A percentile compares a stretch with the other conserved stretches of the same genome.
phyloP scores from a whole-genome alignment of 2,329 filamentous ascomycete species.

The Fusarium sp. region DNA sequence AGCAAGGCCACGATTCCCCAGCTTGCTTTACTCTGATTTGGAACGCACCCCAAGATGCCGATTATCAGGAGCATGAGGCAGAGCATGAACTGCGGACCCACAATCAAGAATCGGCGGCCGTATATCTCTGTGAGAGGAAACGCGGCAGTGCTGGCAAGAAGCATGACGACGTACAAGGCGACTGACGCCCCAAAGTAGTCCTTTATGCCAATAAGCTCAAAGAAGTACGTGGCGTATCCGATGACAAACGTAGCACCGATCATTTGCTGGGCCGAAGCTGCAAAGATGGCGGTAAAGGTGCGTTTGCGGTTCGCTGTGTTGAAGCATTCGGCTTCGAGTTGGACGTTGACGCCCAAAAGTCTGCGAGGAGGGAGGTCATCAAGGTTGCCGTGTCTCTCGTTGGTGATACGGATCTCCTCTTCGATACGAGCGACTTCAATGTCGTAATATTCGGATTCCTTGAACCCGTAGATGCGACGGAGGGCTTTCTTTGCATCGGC shows the following conservation, averaged over 20 bases:
- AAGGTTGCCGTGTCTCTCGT: slow-evolving; percentile 13
- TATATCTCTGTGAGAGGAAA: slow-evolving; percentile 48
- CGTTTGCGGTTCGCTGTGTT: slow-evolving; percentile 44
- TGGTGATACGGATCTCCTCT: slow-evolving; percentile 35
- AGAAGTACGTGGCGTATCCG: slow-evolving; percentile 49
- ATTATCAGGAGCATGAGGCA: slow-evolving; percentile 44
- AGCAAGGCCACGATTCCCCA: slow-evolving; percentile 45
- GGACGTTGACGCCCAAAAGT: slow-evolving; percentile 7
- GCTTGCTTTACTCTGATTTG: slow-evolving; percentile 30
- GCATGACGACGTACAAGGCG: slow-evolving; percentile 50
- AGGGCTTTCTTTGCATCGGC: slow-evolving; percentile 29
- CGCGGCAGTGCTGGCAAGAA: slow-evolving; percentile 44
- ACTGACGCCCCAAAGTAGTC: slow-evolving; percentile 48
- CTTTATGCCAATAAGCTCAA: slow-evolving; percentile 46
- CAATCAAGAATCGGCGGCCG: slow-evolving; percentile 46
- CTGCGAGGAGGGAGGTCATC: slow-evolving; percentile 1
- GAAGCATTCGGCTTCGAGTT: slow-evolving; percentile 42
- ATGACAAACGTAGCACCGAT: slow-evolving; percentile 51
- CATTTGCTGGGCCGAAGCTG: slow-evolving; percentile 47
- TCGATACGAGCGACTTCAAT: slow-evolving; percentile 44
- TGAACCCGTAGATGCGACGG: slow-evolving; percentile 30
- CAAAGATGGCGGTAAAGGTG: slow-evolving; percentile 49
- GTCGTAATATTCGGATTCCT: slow-evolving; percentile 38
- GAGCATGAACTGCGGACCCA: slow-evolving; percentile 40
- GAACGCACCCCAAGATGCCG: slow-evolving; percentile 46